Conservation (phyloP, 164 flowering plant species). For the Annona squamosa region DNA sequence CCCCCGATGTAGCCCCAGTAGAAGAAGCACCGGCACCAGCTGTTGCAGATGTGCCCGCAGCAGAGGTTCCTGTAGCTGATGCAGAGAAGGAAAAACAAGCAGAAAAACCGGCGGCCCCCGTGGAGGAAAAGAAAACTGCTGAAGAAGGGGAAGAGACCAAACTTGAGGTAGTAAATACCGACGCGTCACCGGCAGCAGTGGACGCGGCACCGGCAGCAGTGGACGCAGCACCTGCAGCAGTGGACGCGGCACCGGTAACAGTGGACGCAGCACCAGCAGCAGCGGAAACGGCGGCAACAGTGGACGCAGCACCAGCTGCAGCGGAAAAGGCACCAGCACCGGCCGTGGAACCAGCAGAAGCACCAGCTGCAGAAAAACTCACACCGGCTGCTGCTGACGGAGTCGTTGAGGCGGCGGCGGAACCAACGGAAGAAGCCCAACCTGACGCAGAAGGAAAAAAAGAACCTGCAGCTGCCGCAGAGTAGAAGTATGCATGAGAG, state of each 20-base stretch:
- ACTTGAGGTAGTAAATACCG: not conserved
- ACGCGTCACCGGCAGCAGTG: not conserved
- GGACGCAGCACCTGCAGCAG: not conserved
- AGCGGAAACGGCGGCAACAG: not conserved
- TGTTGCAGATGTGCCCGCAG: not conserved
- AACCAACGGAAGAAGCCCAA: not conserved
- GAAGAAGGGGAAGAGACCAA: not conserved
- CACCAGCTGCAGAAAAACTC: not conserved
- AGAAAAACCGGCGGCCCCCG: not conserved
- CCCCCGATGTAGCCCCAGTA: not conserved
- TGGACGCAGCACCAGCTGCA: not conserved
- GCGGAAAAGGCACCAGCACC: not conserved
- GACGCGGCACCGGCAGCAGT: not conserved
- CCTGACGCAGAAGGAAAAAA: not conserved
- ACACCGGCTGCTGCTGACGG: not conserved
- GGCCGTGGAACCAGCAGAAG: not conserved
- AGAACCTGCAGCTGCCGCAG: not conserved
- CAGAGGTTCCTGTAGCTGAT: not conserved
- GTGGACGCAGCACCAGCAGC: not conserved
- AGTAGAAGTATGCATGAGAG: not conserved
- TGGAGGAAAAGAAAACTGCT: not conserved
- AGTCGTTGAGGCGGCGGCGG: not conserved
- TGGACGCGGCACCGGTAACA: not conserved
- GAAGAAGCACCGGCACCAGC: not conserved
- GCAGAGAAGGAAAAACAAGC: not conserved